Conservation (phyloP, 768 basidiomycete genomes). For the Tylopilus sp. region DNA sequence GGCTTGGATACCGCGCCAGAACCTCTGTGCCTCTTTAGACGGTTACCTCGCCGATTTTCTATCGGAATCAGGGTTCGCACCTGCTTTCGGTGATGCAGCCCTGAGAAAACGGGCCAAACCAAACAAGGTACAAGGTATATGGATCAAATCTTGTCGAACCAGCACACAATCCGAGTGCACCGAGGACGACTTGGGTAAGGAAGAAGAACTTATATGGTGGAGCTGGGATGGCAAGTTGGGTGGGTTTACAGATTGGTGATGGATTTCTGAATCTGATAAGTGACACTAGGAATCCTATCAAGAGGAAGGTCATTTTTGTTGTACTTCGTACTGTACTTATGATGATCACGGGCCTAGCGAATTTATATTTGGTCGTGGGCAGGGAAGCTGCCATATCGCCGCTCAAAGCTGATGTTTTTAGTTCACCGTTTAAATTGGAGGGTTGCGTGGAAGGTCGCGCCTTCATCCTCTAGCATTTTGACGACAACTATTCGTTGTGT, state of each 20-base stretch:
- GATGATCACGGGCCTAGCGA: neutral
- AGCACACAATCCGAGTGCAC: neutral
- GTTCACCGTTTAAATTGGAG: too few relatives aligned
- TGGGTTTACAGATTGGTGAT: conserved; percentile 47
- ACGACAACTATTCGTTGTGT: too few relatives aligned
- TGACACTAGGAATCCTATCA: neutral
- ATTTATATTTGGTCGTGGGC: too few relatives aligned
- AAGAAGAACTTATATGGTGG: conserved; percentile 52
- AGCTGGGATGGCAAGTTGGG: conserved; percentile 46
- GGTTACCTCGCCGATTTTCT: conserved; percentile 33
- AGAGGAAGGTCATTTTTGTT: too few relatives aligned
- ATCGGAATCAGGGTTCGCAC: conserved; percentile 18
- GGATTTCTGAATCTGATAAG: neutral
- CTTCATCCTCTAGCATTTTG: too few relatives aligned
- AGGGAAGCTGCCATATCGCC: neutral
- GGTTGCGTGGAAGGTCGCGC: too few relatives aligned
- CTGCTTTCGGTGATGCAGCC: conserved; percentile 14
- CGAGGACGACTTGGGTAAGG: conserved; percentile 30
- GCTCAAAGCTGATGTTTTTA: too few relatives aligned
- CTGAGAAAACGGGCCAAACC: conserved; percentile 28
- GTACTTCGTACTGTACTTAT: neutral
- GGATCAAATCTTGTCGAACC: conserved; percentile 30
- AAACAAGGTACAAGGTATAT: conserved; percentile 38
- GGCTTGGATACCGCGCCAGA: conserved; percentile 46
- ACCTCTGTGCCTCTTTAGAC: conserved; percentile 37